A percentile compares a stretch with the other conserved stretches of the same genome.
phyloP scores from a whole-genome alignment of 768 basidiomycete species.

The Boletus barrowsii region DNA sequence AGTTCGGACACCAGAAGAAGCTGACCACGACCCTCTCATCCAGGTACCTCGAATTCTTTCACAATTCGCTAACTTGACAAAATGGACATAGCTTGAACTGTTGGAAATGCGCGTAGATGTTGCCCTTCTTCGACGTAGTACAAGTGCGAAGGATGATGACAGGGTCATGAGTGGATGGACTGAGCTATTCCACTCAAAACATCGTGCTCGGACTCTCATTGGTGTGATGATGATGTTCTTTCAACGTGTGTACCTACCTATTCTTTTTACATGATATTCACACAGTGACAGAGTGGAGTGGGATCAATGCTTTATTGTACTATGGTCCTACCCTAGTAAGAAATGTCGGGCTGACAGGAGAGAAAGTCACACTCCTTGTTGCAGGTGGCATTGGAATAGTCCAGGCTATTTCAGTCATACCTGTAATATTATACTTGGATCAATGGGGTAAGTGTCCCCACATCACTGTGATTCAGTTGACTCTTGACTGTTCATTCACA shows the following conservation, averaged over 20 bases:
- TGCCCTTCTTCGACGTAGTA: slow-evolving; percentile 44
- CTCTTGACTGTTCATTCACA: slow-evolving; percentile 18
- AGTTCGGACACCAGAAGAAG: slow-evolving; percentile 44
- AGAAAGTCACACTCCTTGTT: slow-evolving; percentile 59
- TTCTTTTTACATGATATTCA: background rate
- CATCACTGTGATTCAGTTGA: background rate
- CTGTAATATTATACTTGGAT: slow-evolving; percentile 71
- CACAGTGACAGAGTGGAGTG: slow-evolving; percentile 66
- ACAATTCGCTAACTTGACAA: background rate
- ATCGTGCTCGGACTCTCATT: slow-evolving; percentile 61
- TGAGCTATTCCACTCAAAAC: slow-evolving; percentile 50
- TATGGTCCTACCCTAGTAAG: slow-evolving; percentile 74
- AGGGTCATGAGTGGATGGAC: slow-evolving; percentile 44
- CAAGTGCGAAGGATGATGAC: slow-evolving; percentile 17
- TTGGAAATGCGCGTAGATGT: slow-evolving; percentile 74
- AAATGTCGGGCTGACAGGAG: slow-evolving; percentile 60
- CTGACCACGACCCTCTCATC: slow-evolving; percentile 46
- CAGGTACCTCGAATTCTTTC: slow-evolving; percentile 34
- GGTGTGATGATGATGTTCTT: slow-evolving; percentile 79
- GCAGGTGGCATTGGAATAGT: slow-evolving; percentile 78
- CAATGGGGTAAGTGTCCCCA: slow-evolving; percentile 45
- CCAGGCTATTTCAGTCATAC: slow-evolving; percentile 73
- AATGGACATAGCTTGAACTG: slow-evolving; percentile 53
- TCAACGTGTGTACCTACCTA: slow-evolving; percentile 54
- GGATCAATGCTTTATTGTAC: slow-evolving; percentile 81